Evolutionary conservation across 176 grass and related monocot genomes (phyloP), one percentile per base, ranked within the genome.

Genomic region (barley (Hordeum vulgare)): DNA sequence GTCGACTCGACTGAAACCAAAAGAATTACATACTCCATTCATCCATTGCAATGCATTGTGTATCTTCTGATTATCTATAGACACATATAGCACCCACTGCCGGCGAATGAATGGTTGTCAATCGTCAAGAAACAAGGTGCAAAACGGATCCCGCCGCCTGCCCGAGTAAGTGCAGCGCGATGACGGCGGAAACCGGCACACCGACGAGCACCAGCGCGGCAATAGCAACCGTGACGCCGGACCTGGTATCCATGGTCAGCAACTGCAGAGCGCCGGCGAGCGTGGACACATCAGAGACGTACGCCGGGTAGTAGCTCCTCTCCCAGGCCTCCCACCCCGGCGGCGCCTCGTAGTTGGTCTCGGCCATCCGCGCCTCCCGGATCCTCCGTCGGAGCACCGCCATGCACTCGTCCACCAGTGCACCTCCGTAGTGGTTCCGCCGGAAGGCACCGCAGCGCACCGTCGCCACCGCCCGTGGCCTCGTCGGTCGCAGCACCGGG

Each of bases 291-390:
- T 88, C 84, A 11, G 88, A 64, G 74, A 81, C 33, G 82, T 97
- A 97, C 29, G 76, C 90, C n/a, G 79, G 29, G 58, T 94, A 97
- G 81, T 84, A 90, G 2, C 79, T 66, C 88, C 88, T 90, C 88
- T 97, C 94, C 94, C 94, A 97, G 33, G 75, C 78, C 47, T 78
- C 81, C 95, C 92, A 97, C 35, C 47, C 66, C 33, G 77, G 24
- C 24, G 91, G 89, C 61, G 79, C 77, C 86, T 97, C 90, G 79
- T 81, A 86, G 68, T 89, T 94, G 62, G 29, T 71, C 86, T 94
- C 90, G 28, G 42, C 83, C 85, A 80, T 89, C 62, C 90, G 83
- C 40, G 78, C 86, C 84, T 97, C 86, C 56, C 88, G 69, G 60
- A 94, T 91, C 67, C 92, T 71, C 51, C 81, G 84, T 33, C 86